Evolutionary conservation across 176 grass and related monocot genomes (phyloP), one percentile per base, ranked within the genome.

Genomic region (Lolium rigidum): DNA sequence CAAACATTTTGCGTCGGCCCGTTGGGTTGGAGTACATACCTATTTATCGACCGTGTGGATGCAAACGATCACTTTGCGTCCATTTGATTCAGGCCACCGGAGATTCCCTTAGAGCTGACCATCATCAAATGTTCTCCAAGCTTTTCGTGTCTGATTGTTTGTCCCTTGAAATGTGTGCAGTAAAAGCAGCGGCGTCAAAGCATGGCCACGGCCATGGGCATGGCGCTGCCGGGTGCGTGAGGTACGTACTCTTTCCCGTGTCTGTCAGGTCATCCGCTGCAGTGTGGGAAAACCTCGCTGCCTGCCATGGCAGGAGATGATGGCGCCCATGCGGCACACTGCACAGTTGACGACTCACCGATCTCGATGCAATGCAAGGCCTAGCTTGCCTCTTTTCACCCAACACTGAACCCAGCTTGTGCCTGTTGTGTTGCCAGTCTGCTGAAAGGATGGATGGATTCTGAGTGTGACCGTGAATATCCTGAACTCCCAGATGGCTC

Each of bases 311-410:
- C 73, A 54, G 71, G 24, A 14, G 60, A 76, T 62, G 74, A 74
- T 59, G 85, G 64, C 65, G 75, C 55, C 74, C 63, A 63, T 70
- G 24, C 76, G 8, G 13, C 63, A 64, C 61, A 9, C 58, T 64
- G 61, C 61, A 15, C 63, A 14, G 63, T 35, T 15, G 20, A n/a
- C 46, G 67, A 39, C 18, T 50, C 71, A 14, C 47, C 71, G 71
- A 74, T 74, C 71, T 74, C 71, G 71, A 74, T 26, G 71, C 69
- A 35, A 74, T 26, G 71, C 46, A 47, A 47, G 2, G 15, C 28
- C 2, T 7, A 18, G 38, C 10, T 46, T 49, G 20, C 43, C 70
- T 73, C 44, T 25, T 74, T 14, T 74, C 70, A 14, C 4, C 70
- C 70, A 74, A 74, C 70, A 74, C 12, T 22, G 38, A n/a, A 44